Base-by-base conservation (phyloP, 495 filamentous ascomycete genomes). In the Hyaloscypha bicolor region DNA sequence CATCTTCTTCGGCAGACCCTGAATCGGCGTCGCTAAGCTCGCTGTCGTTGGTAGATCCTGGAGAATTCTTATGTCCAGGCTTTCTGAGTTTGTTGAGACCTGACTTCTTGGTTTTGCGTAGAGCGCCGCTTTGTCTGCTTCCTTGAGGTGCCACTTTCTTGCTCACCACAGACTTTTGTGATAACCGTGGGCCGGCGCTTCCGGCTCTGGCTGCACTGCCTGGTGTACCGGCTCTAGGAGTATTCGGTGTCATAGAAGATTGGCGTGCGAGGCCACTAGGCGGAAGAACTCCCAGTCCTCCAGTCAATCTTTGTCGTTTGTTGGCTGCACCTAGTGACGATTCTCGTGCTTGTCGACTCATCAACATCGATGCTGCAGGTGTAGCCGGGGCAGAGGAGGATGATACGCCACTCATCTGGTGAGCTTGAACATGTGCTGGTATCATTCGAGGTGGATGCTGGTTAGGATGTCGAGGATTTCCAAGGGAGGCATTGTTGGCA, bases 161-260 rank as follows among this genome's bases (percentile, higher is more conserved):
- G 11, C 82, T 84, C 5, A 78, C 72, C 0, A 63, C 68, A 9
- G 0, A 79, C 86, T 64, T 85, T 81, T 67, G 81, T 82, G 45
- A 74, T 60, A 78, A 71, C 45, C 90, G 83, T 1, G 91, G 90
- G 2, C 90, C 90, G 2, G 84, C 89, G 73, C 91, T 93, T 32
- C 91, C 91, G 2, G 88, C 90, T 33, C 91, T 85, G 12, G 79
- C 72, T 11, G 79, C 80, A 25, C 51, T 37, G 1, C 77, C 76
- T 6, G 90, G 89, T 16, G 91, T 90, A 0, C 85, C 86, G 3
- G 85, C 84, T 77, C 95, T 95, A n/a, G 93, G 93, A 3, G 93
- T 97, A 9, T 91, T 90, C 0, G 92, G 93, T 3, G 93, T 92
- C 6, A 94, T 77, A 3, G 93, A 96, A 0, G 91, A 87, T 75